Evolutionary conservation across 2,329 filamentous ascomycete species (phyloP), one percentile per base, ranked within the genome.

Genomic region (Alternaria sp.): DNA sequence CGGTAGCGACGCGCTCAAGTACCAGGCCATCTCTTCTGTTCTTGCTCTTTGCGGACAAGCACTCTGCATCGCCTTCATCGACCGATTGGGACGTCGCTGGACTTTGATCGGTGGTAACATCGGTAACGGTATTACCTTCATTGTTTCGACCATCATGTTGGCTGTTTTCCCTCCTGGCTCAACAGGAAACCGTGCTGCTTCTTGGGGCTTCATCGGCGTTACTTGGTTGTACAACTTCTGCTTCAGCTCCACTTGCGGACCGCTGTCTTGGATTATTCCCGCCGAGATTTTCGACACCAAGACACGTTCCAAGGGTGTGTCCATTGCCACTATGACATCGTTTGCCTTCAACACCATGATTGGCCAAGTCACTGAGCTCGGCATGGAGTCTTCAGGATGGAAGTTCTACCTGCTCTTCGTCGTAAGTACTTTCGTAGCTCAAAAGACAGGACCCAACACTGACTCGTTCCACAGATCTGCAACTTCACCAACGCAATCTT

Each of bases 141-240:
- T 92, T 75, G 84, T 92, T 50, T 88, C 88, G 2, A 84, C 82
- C 0, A 78, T 82, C 11, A 72, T 86, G 52, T 74, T 87, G 9
- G 84, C 84, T 9, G 74, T 76, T 75, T 93, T 88, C 75, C 90
- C 90, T 1, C 85, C 89, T 1, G 80, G 83, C 2, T 76, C 75
- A 1, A 77, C 75, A 45, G 78, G 81, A 56, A 86, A 86, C 58
- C 77, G 77, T 39, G 79, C 81, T 5, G 88, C 88, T 1, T 82
- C 83, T 6, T 91, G 89, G 88, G 89, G 86, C 1, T 94, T 93
- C 77, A 93, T 93, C 61, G 84, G 87, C 68, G 83, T 86, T 67
- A 93, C 90, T 1, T 93, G 90, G 90, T 73, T 91, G 1, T 93
- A 91, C 82, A 93, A 93, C 78, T 90, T 92, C 79, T 88, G 83